Base-by-base conservation (phyloP, 305 asterid species). In the Petunia hybrid region DNA sequence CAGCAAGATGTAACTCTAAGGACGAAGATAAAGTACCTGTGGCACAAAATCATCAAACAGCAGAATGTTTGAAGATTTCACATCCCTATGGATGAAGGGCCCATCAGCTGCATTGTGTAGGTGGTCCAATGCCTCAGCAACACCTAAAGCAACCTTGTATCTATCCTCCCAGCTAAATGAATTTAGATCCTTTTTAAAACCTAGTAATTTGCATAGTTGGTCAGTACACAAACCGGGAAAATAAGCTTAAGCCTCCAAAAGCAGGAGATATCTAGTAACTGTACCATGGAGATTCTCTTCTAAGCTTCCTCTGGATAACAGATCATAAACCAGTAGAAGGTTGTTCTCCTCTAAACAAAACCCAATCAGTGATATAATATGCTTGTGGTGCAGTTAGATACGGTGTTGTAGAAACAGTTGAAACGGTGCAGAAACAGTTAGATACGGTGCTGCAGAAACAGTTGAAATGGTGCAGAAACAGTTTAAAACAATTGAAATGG, bases 21-120 rank as follows among this genome's bases (percentile, higher is more conserved):
- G 67, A 82, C 8, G 56, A 77, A 40, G 67, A 39, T 6, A 59
- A 8, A 4, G 7, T 76, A 92, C 98, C 98, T 91, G 91, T 36
- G 98, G 97, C 76, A 89, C 94, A 87, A 87, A 92, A 87, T 83
- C 82, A 89, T 92, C 69, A 97, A 92, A 66, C 97, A 91, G n/a
- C n/a, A n/a, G n/a, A n/a, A n/a, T n/a, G n/a, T n/a, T n/a, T n/a
- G n/a, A n/a, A n/a, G n/a, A n/a, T 83, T 94, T 94, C 60, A 94
- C 97, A 85, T 94, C 98, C 86, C 98, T 87, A 77, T 92, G 98
- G 80, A 94, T 88, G 76, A 94, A 76, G 59, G 97, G 87, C 74
- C 88, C 90, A 45, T 71, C 38, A 67, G 85, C 76, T 40, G 82
- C 81, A 85, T 83, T 85, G 77, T 94, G 98, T 79, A 94, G 84